These are phyloP conservation scores for Umbelopsis sp. DNA, from an alignment of 192 early-diverging fungal genomes.

Conservation along the genomic window DNA sequence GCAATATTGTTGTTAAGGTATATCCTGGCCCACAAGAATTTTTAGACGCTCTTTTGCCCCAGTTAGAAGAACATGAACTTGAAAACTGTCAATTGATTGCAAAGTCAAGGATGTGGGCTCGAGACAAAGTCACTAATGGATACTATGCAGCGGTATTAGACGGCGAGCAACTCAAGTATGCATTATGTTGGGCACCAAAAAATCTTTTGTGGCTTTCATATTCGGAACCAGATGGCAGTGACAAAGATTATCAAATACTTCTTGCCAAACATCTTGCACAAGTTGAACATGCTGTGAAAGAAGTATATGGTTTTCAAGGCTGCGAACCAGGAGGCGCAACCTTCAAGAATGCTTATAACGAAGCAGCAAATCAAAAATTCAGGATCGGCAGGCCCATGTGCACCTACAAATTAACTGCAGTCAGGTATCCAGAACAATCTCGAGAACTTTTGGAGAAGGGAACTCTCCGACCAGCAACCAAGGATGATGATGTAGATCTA, in stretches of 20 bases:
- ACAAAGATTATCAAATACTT: neutral
- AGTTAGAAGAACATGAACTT: constrained; percentile 7
- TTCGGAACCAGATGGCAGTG: neutral
- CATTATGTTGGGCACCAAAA: neutral
- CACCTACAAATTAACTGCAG: neutral
- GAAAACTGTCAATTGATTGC: constrained; percentile 3
- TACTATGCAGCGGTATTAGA: constrained; percentile 8
- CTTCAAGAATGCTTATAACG: neutral
- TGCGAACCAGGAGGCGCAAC: neutral
- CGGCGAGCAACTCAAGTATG: constrained; percentile 1
- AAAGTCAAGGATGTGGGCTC: constrained; percentile 9
- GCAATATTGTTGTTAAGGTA: neutral
- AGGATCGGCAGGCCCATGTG: neutral
- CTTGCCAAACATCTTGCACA: neutral
- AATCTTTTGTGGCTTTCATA: neutral
- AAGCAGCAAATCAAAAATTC: neutral
- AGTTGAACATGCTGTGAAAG: neutral
- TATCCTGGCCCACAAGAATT: constrained; percentile 2
- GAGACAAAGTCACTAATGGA: neutral
- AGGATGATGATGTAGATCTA: neutral
- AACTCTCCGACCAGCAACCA: neutral
- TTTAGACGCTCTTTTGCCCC: neutral
- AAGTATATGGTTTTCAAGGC: neutral
- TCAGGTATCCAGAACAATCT: neutral
- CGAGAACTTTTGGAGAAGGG: neutral